phyloP scores from a whole-genome alignment of 2,329 filamentous ascomycete species.

The Aspergillus luchuensis region DNA sequence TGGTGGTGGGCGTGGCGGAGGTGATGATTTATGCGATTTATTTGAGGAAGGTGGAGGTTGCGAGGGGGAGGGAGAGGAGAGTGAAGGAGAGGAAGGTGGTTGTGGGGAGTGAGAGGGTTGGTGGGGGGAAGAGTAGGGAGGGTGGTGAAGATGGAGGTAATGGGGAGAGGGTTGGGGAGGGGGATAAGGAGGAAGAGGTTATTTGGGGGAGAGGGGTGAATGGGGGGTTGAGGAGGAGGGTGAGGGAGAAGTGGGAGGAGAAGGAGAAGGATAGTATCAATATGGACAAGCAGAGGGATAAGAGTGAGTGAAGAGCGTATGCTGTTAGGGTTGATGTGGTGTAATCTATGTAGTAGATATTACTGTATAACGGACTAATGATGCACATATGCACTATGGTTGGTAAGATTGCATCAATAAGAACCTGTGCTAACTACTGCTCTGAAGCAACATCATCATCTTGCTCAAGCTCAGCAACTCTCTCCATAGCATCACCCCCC shows the following conservation, averaged over 20 bases:
- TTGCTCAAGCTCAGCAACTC: not conserved
- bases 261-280: slow-evolving; percentile 17
- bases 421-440: too few species aligned
- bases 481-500: not conserved
- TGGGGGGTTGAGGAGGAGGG: slow-evolving; percentile 43
- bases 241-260: slow-evolving; percentile 44
- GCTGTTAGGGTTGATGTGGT: slow-evolving; percentile 11
- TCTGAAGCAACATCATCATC: not conserved
- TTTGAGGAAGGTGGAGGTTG: slow-evolving; percentile 45
- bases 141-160: not conserved
- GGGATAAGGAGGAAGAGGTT: slow-evolving; percentile 31
- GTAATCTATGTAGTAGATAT: too few species aligned
- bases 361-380: too few species aligned
- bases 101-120: slow-evolving; percentile 26
- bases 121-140: slow-evolving; percentile 5
- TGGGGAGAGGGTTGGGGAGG: not conserved
- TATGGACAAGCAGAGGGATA: slow-evolving; percentile 10
- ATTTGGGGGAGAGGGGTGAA: slow-evolving; percentile 47
- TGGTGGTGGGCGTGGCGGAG: slow-evolving; percentile 51
- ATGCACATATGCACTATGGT: too few species aligned
- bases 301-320: not conserved
- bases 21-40: slow-evolving; percentile 51
- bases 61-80: slow-evolving; percentile 40
- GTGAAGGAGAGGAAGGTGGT: slow-evolving; percentile 44
- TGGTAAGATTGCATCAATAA: too few species aligned